Evolutionary conservation across 192 early-diverging fungal species (phyloP).

Genomic region (Backusella australiensis): DNA sequence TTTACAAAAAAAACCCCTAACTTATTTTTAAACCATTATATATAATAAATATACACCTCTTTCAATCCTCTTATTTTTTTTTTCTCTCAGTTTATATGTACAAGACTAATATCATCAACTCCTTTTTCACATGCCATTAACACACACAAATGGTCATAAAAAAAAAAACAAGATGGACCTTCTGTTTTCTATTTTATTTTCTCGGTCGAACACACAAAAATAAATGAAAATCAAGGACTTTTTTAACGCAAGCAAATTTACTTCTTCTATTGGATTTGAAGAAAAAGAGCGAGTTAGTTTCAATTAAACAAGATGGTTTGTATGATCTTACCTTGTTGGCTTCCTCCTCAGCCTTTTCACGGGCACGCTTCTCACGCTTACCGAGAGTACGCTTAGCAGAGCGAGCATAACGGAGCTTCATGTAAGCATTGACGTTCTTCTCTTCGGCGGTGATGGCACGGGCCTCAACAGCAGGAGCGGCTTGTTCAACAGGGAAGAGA

Average conservation of each 20-base stretch:
- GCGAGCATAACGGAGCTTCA: constrained; percentile 75
- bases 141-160: neutral
- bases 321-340: constrained; percentile 61
- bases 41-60: neutral
- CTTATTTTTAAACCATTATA: neutral
- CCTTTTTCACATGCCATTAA: neutral
- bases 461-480: constrained; percentile 43
- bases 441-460: constrained; percentile 56
- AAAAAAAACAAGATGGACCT: neutral
- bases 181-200: neutral
- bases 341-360: constrained; percentile 82
- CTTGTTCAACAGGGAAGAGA: constrained; percentile 70
- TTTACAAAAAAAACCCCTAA: neutral
- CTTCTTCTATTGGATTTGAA: constrained; percentile 5
- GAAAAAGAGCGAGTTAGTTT: neutral
- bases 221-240: neutral
- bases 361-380: constrained; percentile 74
- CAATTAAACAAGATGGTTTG: no score
- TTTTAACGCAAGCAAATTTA: constrained; percentile 3
- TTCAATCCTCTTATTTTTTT: neutral
- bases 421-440: constrained; percentile 61
- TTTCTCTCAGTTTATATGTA: no score
- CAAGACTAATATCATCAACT: no score
- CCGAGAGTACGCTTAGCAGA: constrained; percentile 75
- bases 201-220: neutral